phyloP scores from a whole-genome alignment of 83 land plant species.

The Diphasiastrum complanatum region DNA sequence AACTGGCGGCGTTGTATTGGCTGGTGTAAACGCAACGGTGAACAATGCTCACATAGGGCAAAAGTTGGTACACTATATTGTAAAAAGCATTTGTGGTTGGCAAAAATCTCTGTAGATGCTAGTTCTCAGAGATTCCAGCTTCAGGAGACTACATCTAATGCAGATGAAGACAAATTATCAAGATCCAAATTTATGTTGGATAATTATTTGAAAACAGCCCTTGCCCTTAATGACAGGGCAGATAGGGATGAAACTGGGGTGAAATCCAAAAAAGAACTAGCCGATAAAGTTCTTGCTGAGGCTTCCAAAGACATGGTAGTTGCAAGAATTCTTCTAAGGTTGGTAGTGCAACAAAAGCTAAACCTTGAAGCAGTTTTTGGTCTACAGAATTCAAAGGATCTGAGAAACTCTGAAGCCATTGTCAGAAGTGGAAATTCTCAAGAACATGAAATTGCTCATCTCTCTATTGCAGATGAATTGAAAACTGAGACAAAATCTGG shows the following conservation, averaged over 20 bases:
- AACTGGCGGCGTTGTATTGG: slow-evolving; percentile 51
- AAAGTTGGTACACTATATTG: slow-evolving; percentile 64
- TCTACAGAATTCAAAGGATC: slow-evolving; percentile 4
- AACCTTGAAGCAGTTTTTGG: slow-evolving; percentile 39
- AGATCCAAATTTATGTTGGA: too few species aligned
- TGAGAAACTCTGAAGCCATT: too few species aligned
- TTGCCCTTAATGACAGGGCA: slow-evolving; percentile 13
- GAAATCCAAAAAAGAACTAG: slow-evolving; percentile 36
- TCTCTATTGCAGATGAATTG: too few species aligned
- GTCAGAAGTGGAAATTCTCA: too few species aligned
- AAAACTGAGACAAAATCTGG: too few species aligned
- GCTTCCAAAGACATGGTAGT: slow-evolving; percentile 38
- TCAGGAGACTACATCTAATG: neutral
- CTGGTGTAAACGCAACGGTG: slow-evolving; percentile 25
- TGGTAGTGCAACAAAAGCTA: slow-evolving; percentile 53
- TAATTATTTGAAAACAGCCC: neutral
- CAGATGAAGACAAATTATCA: too few species aligned
- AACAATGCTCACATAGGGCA: slow-evolving; percentile 60
- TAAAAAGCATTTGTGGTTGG: slow-evolving; percentile 57
- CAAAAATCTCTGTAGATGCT: neutral
- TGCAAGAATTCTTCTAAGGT: slow-evolving; percentile 38
- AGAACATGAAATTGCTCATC: too few species aligned
- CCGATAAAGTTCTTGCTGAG: slow-evolving; percentile 51
- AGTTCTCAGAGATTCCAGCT: slow-evolving; percentile 27
- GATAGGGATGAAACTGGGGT: slow-evolving; percentile 8